phyloP scores from a whole-genome alignment of 805 yeast genomes.

The Yarrowia sp. region DNA sequence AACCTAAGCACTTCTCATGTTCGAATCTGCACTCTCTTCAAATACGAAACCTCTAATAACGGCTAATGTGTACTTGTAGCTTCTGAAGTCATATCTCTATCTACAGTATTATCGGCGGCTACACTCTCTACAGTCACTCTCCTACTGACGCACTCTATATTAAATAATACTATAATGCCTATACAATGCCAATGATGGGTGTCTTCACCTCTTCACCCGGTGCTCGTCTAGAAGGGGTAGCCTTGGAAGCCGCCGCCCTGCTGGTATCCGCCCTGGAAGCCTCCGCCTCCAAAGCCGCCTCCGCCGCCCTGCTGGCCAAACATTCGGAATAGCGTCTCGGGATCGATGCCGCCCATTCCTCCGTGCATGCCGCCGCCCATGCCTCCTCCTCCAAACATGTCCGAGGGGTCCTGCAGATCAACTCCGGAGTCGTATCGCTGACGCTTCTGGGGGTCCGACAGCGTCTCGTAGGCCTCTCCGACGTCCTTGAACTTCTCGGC shows the following conservation, averaged over 20 bases:
- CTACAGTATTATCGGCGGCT: no score
- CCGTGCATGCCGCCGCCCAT: constrained; percentile 66
- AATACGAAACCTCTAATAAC: no score
- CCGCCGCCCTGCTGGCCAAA: constrained; percentile 48
- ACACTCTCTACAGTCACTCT: neutral
- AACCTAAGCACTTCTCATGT: no score
- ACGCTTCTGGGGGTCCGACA: constrained; percentile 87
- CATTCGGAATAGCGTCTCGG: constrained; percentile 52
- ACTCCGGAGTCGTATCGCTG: constrained; percentile 88
- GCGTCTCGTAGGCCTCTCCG: constrained; percentile 83
- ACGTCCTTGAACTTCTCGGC: constrained; percentile 95
- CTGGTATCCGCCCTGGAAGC: constrained; percentile 32
- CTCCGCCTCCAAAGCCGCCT: constrained; percentile 42
- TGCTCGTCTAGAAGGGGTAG: constrained; percentile 9
- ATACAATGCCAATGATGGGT: constrained; percentile 17
- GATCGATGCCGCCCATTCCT: constrained; percentile 54
- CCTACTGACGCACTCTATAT: constrained; percentile 11
- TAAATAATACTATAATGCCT: constrained; percentile 30
- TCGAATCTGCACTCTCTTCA: no score
- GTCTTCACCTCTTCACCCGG: neutral
- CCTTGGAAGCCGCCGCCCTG: constrained; percentile 39
- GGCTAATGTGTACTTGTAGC: no score
- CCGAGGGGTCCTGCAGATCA: constrained; percentile 56
- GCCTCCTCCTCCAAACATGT: constrained; percentile 66
- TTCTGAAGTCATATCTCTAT: no score